Evolutionary conservation across 768 basidiomycete genomes (phyloP).

Genomic region (Hericium coralloides): DNA sequence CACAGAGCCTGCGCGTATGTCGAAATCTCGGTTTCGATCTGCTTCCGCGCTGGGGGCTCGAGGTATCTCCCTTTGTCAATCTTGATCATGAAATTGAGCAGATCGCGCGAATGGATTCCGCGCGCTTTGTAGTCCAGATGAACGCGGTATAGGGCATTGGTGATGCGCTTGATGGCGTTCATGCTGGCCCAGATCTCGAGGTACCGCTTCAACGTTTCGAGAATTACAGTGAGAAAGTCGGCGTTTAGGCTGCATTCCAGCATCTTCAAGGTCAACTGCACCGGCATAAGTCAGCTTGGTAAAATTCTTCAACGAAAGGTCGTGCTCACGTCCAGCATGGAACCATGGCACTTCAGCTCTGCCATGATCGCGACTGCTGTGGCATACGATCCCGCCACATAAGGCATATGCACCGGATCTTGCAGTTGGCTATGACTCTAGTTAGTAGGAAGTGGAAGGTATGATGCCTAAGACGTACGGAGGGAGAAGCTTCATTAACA

Average conservation of each 20-base stretch:
- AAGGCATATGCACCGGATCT: constrained; percentile 4
- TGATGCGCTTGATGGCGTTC: constrained; percentile 48
- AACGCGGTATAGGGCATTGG: constrained; percentile 49
- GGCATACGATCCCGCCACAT: constrained; percentile 46
- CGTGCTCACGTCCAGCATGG: constrained; percentile 54
- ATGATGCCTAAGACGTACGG: constrained; percentile 29
- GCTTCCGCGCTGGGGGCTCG: constrained; percentile 44
- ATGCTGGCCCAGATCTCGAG: constrained; percentile 73
- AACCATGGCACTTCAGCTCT: constrained; percentile 53
- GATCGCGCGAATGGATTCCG: constrained; percentile 54
- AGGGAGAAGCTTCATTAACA: constrained; percentile 43
- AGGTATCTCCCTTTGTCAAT: constrained; percentile 57
- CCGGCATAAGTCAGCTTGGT: background rate
- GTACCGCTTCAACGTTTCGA: constrained; percentile 68
- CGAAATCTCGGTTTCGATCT: constrained; percentile 49
- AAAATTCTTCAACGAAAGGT: background rate
- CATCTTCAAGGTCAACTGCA: constrained; percentile 28
- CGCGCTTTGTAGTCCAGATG: constrained; percentile 56
- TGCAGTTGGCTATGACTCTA: constrained; percentile 1
- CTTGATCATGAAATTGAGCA: constrained; percentile 55
- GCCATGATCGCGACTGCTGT: constrained; percentile 52
- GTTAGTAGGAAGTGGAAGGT: background rate
- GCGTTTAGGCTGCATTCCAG: constrained; percentile 43
- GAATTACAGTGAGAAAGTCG: constrained; percentile 48
- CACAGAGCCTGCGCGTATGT: constrained; percentile 48